phyloP scores from a whole-genome alignment of 2,329 filamentous ascomycete species.

The Diplodia intermedia region DNA sequence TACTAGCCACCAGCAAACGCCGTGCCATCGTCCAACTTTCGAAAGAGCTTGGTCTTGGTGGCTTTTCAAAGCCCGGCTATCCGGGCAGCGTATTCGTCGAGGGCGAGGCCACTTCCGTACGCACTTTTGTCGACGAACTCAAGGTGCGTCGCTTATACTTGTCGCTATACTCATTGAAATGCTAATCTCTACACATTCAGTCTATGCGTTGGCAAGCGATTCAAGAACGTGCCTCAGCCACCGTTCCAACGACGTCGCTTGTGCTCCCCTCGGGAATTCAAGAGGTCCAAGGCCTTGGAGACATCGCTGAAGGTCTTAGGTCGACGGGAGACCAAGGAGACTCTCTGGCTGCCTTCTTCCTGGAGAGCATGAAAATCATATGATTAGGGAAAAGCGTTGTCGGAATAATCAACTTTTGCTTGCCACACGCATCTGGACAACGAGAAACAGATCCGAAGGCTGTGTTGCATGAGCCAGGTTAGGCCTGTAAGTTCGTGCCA shows the following conservation, averaged over 20 bases:
- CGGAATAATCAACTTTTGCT: too few species aligned
- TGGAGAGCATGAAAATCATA: constrained; percentile 31
- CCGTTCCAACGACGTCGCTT: neutral
- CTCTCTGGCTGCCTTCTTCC: constrained; percentile 18
- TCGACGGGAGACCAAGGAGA: neutral
- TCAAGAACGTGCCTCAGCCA: constrained; percentile 19
- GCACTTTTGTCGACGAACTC: constrained; percentile 29
- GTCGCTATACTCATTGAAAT: neutral
- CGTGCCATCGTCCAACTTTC: constrained; percentile 24
- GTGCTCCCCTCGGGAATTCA: constrained; percentile 5
- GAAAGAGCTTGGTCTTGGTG: constrained; percentile 14
- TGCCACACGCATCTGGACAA: too few species aligned
- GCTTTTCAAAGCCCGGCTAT: constrained; percentile 31
- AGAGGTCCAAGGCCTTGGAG: constrained; percentile 29
- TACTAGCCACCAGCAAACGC: constrained; percentile 29
- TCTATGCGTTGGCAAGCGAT: constrained; percentile 32
- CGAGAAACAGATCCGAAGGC: too few species aligned
- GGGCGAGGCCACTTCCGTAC: constrained; percentile 23
- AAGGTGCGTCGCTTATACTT: constrained; percentile 8
- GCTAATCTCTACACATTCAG: neutral
- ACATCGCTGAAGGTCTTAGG: constrained; percentile 26
- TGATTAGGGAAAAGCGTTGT: neutral
- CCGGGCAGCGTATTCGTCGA: constrained; percentile 31
- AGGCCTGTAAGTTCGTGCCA: too few species aligned
- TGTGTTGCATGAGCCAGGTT: too few species aligned